phyloP scores from a whole-genome alignment of 352 stramenopile species.

The Plasmopara halstedii region DNA sequence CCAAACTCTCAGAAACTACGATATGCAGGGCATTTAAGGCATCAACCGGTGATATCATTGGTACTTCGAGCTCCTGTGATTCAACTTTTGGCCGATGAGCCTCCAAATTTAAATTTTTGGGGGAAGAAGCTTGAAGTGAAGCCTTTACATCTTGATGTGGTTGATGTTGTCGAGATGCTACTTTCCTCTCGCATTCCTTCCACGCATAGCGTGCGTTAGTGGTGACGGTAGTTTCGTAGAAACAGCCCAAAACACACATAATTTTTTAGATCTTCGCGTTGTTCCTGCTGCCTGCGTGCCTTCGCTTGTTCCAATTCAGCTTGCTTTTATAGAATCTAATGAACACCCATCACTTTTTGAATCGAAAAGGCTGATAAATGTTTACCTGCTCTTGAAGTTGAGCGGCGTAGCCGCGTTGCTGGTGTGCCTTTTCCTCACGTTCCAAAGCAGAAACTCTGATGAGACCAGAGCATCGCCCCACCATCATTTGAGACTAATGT shows the following conservation, averaged over 20 bases:
- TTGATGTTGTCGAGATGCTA: conserved; percentile 10
- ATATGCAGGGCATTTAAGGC: neutral
- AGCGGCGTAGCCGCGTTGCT: conserved; percentile 59
- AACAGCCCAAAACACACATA: conserved; percentile 11
- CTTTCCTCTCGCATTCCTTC: conserved; percentile 11
- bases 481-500: neutral
- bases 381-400: conserved; percentile 56
- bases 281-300: conserved; percentile 28
- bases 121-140: neutral
- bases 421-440: conserved; percentile 39
- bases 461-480: conserved; percentile 27
- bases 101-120: neutral
- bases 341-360: neutral
- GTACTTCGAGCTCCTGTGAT: neutral
- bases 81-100: neutral
- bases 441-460: conserved; percentile 33
- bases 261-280: conserved; percentile 41
- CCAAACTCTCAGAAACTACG: neutral
- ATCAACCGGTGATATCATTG: neutral
- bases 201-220: neutral
- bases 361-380: neutral
- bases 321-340: conserved; percentile 43
- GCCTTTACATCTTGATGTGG: conserved; percentile 5
- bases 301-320: conserved; percentile 35
- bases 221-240: neutral